Conservation (phyloP, 179 eudicot species). For the Silene coronaria region DNA sequence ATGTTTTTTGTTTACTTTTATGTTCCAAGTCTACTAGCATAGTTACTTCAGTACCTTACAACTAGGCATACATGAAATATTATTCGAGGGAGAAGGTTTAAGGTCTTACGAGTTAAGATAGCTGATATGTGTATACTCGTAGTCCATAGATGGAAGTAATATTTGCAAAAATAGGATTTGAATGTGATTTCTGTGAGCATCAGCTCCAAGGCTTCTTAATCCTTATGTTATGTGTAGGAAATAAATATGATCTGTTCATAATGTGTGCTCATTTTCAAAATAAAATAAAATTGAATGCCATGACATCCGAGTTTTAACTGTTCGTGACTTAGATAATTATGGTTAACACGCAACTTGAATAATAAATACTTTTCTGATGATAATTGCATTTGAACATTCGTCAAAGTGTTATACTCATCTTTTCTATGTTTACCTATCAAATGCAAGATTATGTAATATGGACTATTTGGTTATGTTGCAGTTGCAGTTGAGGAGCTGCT, state of each 20-base stretch:
- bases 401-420: too few species aligned
- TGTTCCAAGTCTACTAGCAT: neutral
- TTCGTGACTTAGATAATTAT: neutral
- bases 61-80: constrained; percentile 10
- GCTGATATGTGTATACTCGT: neutral
- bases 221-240: too few species aligned
- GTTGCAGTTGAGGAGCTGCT: constrained; percentile 18
- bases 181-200: too few species aligned
- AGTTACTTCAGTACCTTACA: too few species aligned
- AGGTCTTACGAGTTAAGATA: neutral
- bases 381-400: neutral
- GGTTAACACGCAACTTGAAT: neutral
- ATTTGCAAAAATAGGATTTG: too few species aligned
- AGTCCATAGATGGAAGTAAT: too few species aligned
- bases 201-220: too few species aligned
- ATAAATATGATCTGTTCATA: too few species aligned
- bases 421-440: neutral
- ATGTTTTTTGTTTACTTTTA: neutral
- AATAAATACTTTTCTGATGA: neutral
- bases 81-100: neutral
- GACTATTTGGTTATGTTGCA: constrained; percentile 8
- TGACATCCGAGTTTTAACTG: too few species aligned
- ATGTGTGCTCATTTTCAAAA: too few species aligned
- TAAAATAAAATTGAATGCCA: too few species aligned
- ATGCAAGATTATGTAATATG: neutral